Base-by-base conservation (phyloP, 805 yeast species). In the Cyberlindnera americana region DNA sequence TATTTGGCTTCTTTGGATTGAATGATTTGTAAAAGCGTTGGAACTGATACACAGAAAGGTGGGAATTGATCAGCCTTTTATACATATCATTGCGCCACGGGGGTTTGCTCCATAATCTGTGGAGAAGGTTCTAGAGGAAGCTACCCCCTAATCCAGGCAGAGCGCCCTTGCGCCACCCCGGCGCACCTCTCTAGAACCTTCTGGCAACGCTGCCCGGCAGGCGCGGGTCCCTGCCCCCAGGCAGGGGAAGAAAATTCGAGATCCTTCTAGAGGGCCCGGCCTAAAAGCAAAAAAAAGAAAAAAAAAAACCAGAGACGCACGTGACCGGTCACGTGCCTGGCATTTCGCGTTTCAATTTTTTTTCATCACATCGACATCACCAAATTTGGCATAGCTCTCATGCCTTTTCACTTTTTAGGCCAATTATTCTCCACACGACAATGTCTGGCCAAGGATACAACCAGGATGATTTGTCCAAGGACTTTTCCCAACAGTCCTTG, bases 401-500 rank as follows among this genome's bases (percentile, higher is more conserved):
- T n/a, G n/a, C n/a, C n/a, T n/a, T n/a, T n/a, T n/a, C n/a, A n/a
- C n/a, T n/a, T n/a, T n/a, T n/a, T n/a, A n/a, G n/a, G n/a, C n/a
- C n/a, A n/a, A n/a, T n/a, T n/a, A n/a, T n/a, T n/a, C n/a, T n/a
- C n/a, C n/a, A n/a, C n/a, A 4, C 21, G 22, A 43, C 33, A 16
- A 56, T 56, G 59, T 53, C 59, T 14, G 55, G 48, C 16, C 51
- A 49, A 40, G 53, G 49, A 23, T 51, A 46, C 42, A 53, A 49
- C 36, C 44, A 48, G 40, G 61, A 62, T 36, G 50, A 61, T 38
- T 48, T 62, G 37, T 47, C 56, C 28, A 51, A 59, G 33, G 59
- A 61, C 40, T 61, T 62, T 36, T 50, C 55, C 15, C 50, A 55
- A 41, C 61, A 57, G 49, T 55, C 59, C 14, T 36, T 40, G 33